Conservation (phyloP, 139 green algal species). For the Chlamydomonas sphaeroides region DNA sequence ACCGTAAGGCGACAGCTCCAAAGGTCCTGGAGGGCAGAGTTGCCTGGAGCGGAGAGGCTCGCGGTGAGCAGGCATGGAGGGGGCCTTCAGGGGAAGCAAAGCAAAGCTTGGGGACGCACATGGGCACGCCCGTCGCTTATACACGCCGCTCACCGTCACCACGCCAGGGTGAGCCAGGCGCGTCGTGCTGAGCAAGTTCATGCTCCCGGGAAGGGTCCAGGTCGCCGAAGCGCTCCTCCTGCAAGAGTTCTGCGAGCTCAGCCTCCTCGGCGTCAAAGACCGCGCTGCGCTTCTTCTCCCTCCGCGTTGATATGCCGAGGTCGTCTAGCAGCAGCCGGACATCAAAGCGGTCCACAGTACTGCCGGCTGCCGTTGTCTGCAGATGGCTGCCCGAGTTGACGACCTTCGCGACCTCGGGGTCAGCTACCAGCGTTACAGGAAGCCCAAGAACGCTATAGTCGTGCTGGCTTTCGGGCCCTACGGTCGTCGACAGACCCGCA, state of each 20-base stretch:
- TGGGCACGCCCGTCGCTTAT: not conserved
- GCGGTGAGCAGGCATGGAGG: not conserved
- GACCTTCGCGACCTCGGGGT: not conserved
- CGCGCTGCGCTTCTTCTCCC: not conserved
- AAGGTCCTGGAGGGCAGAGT: not conserved
- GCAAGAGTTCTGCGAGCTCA: too few species aligned
- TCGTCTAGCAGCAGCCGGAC: slow-evolving; percentile 44
- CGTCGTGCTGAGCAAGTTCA: slow-evolving; percentile 22
- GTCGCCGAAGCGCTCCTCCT: slow-evolving; percentile 40
- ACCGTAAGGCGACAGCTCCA: too few species aligned
- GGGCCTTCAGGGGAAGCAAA: not conserved
- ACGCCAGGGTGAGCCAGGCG: too few species aligned
- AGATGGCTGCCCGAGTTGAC: not conserved
- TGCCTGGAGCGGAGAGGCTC: not conserved
- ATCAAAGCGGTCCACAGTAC: slow-evolving; percentile 42
- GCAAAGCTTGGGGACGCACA: too few species aligned
- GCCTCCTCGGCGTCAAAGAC: not conserved
- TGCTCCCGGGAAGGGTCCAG: slow-evolving; percentile 27
- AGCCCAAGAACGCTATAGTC: not conserved
- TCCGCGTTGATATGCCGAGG: not conserved
- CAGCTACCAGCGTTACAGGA: not conserved
- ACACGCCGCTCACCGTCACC: not conserved
- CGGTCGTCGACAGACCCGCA: not conserved
- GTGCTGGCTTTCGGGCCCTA: not conserved
- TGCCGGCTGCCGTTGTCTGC: not conserved